These are phyloP conservation scores for Apiotrichum gamsii DNA, from an alignment of 1,284 basidiomycete species.

Conservation along the genomic window DNA sequence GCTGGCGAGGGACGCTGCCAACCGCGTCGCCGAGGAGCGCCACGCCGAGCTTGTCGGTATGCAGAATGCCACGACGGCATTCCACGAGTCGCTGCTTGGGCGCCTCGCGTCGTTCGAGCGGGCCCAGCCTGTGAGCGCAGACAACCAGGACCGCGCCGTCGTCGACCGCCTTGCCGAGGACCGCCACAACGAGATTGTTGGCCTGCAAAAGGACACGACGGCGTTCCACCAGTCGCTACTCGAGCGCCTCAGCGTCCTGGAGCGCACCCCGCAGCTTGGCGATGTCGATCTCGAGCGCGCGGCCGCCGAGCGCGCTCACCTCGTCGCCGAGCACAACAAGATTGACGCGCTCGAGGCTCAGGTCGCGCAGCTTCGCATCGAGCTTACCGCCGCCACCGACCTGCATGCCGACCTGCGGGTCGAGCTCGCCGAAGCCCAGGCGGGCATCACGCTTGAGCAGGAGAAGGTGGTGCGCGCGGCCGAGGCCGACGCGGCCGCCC, in stretches of 20 bases:
- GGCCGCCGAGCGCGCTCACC: neutral
- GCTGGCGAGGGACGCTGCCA: too few species aligned
- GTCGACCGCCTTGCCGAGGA: constrained; percentile 1
- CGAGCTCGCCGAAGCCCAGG: constrained; percentile 9
- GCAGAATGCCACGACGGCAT: constrained; percentile 1
- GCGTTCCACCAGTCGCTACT: constrained; percentile 3
- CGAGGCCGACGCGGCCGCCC: constrained; percentile 9
- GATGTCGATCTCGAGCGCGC: neutral
- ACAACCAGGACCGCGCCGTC: neutral
- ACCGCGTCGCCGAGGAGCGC: constrained; percentile 6
- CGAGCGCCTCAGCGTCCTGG: constrained; percentile 5
- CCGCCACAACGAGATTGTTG: constrained; percentile 1
- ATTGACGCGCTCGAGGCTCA: constrained; percentile 7
- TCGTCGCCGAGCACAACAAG: neutral
- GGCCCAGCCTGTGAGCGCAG: too few species aligned
- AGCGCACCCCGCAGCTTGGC: neutral
- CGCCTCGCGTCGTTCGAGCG: constrained; percentile 4
- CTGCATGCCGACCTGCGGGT: constrained; percentile 8
- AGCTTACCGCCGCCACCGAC: constrained; percentile 1
- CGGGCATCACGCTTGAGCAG: constrained; percentile 7
- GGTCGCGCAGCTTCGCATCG: constrained; percentile 1
- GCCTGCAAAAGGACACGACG: constrained; percentile 4
- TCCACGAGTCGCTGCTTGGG: constrained; percentile 4
- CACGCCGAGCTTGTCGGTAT: constrained; percentile 3
- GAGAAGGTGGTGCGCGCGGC: constrained; percentile 11